Evolutionary conservation across 164 flowering plant genomes (phyloP).

Genomic region (Annona cherimola): DNA sequence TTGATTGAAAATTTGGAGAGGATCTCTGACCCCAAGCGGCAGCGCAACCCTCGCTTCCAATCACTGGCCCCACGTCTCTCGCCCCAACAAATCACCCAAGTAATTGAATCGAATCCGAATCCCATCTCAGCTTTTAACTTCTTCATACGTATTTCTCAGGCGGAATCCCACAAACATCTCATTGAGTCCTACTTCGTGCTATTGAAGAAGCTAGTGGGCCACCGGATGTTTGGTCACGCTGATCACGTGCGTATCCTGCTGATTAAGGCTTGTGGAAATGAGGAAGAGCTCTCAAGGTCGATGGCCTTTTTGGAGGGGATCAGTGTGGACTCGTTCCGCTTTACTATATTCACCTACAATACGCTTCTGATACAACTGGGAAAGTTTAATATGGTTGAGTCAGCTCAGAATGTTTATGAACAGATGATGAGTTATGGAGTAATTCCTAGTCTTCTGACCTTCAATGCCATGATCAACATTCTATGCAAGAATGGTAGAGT

Average conservation of each 20-base stretch:
- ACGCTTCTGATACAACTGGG: constrained; percentile 65
- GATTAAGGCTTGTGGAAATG: constrained; percentile 56
- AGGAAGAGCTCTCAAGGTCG: constrained; percentile 43
- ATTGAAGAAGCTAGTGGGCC: constrained; percentile 49
- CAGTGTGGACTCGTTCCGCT: constrained; percentile 31
- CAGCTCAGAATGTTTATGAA: constrained; percentile 41
- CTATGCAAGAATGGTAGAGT: constrained; percentile 69
- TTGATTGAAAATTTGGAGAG: no score
- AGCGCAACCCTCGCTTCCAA: constrained; percentile 32
- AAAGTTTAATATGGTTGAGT: constrained; percentile 52
- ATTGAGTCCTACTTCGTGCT: constrained; percentile 35
- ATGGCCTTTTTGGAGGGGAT: constrained; percentile 41
- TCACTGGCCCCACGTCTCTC: constrained; percentile 29
- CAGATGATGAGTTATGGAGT: constrained; percentile 45
- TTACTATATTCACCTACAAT: constrained; percentile 50
- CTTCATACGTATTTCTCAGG: constrained; percentile 58
- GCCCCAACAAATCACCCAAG: constrained; percentile 41
- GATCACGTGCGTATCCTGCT: constrained; percentile 54
- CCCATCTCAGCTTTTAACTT: constrained; percentile 38
- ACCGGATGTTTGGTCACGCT: constrained; percentile 38
- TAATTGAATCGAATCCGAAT: constrained; percentile 33
- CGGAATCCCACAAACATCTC: constrained; percentile 47
- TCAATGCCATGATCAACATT: constrained; percentile 64
- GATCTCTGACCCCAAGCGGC: constrained; percentile 25
- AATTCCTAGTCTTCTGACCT: constrained; percentile 53